A percentile compares a stretch with the other conserved stretches of the same genome.
phyloP scores from a whole-genome alignment of 1,139 yeast species.

The Kodamaea sp. region DNA sequence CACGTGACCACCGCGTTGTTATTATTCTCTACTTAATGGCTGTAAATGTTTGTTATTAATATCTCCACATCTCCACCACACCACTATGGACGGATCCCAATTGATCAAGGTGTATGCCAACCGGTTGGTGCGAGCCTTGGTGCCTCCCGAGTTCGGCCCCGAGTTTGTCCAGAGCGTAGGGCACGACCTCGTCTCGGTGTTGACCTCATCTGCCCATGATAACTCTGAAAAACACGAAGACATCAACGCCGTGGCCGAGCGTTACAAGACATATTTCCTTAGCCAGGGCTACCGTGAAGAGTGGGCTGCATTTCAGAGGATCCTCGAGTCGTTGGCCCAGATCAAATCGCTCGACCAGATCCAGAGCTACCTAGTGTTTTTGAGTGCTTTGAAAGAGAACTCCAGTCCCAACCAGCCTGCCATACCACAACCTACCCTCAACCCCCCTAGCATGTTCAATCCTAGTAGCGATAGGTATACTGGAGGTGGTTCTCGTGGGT shows the following conservation, averaged over 20 bases:
- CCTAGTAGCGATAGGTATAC: slow-evolving; percentile 5
- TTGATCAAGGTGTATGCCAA: slow-evolving; percentile 36
- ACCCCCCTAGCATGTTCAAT: slow-evolving; percentile 1
- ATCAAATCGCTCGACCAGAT: slow-evolving; percentile 34
- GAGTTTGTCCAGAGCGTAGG: slow-evolving; percentile 39
- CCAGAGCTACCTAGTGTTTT: slow-evolving; percentile 38
- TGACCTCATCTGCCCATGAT: slow-evolving; percentile 12
- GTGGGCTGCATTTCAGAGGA: slow-evolving; percentile 35
- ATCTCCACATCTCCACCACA: slow-evolving; percentile 21
- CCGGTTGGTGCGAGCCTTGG: slow-evolving; percentile 39
- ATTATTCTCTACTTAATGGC: no score
- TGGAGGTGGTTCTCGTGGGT: no score
- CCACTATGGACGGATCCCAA: slow-evolving; percentile 32
- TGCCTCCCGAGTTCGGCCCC: slow-evolving; percentile 43
- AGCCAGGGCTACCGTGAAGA: slow-evolving; percentile 24
- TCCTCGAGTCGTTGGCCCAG: slow-evolving; percentile 32
- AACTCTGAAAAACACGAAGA: slow-evolving; percentile 15
- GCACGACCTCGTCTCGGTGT: slow-evolving; percentile 25
- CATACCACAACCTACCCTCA: slow-evolving; percentile 1
- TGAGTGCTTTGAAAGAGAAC: slow-evolving; percentile 18
- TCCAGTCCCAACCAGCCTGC: slow-evolving; percentile 1
- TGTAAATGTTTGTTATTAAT: no score
- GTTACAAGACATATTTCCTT: slow-evolving; percentile 30
- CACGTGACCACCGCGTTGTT: no score
- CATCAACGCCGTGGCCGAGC: slow-evolving; percentile 21